phyloP scores from a whole-genome alignment of 768 basidiomycete species.

The Tricholoma bakamatsutake region DNA sequence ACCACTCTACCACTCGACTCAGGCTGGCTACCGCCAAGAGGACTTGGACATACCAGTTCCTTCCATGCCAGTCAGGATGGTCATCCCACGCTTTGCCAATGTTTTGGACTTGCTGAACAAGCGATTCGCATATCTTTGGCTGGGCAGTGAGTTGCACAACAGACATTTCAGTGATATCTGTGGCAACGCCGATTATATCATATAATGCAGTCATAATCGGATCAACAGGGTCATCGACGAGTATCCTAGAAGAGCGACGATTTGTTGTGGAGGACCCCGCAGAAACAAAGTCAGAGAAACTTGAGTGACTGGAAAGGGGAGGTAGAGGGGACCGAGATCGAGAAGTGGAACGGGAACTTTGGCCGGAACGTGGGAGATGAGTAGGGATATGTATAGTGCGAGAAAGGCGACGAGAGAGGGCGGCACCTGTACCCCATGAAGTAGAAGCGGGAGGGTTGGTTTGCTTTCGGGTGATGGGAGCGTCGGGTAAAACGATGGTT shows the following conservation, averaged over 20 bases:
- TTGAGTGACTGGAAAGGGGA: slow-evolving; percentile 54
- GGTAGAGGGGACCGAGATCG: slow-evolving; percentile 92
- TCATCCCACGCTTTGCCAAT: slow-evolving; percentile 97
- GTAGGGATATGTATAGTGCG: slow-evolving; percentile 75
- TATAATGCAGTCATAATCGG: slow-evolving; percentile 89
- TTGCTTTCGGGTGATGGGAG: slow-evolving; percentile 61
- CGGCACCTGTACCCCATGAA: slow-evolving; percentile 49
- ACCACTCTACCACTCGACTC: slow-evolving; percentile 97
- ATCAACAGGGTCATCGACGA: slow-evolving; percentile 81
- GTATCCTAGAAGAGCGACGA: slow-evolving; percentile 75
- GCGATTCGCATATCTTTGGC: slow-evolving; percentile 77
- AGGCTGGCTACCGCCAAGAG: slow-evolving; percentile 93
- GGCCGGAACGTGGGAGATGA: slow-evolving; percentile 61
- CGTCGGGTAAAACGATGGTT: slow-evolving; percentile 55
- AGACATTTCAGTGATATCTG: slow-evolving; percentile 89
- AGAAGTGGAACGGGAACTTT: slow-evolving; percentile 90
- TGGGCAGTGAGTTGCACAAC: slow-evolving; percentile 79
- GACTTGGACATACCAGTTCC: slow-evolving; percentile 97
- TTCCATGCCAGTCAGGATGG: slow-evolving; percentile 95
- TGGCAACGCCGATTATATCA: slow-evolving; percentile 88
- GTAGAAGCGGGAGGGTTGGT: slow-evolving; percentile 41
- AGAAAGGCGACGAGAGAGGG: slow-evolving; percentile 75
- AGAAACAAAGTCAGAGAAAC: slow-evolving; percentile 50
- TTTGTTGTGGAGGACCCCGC: slow-evolving; percentile 43
- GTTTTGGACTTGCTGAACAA: slow-evolving; percentile 86